Evolutionary conservation across 1,284 basidiomycete species (phyloP), one percentile per base, ranked within the genome.

Genomic region (Neolentinus lepideus): DNA sequence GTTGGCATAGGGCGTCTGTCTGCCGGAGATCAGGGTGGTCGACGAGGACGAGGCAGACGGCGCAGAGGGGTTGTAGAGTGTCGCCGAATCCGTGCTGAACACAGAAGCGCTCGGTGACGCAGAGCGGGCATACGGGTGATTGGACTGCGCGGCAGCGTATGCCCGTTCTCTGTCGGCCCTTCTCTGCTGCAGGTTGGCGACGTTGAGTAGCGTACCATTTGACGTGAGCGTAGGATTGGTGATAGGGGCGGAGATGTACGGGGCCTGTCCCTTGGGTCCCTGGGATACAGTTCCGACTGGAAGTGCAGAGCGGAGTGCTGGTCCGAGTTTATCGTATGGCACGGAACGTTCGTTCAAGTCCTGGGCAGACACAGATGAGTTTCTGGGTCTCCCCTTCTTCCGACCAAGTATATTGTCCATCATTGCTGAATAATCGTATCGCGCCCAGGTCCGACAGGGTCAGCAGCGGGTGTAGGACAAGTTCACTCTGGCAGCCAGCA

Each of bases 141-240:
- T 54, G 4, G 54, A 25, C 53, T 55, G 26, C 8, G 16, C 33
- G 16, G 9, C 9, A 36, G 62, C 72, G 59, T 80, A 78, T 21
- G 70, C 65, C 54, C 72, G 75, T 45, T 85, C 84, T 58, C 82
- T 72, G 51, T 85, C 84, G 27, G 69, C 66, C 62, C 72, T 78
- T 54, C 68, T 69, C 56, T 75, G 75, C 51, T 76, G 72, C 61
- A 80, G 69, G 21, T 74, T 72, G 63, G 75, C 80, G 56, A 78
- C 74, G 67, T 84, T 87, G 63, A 88, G 70, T 60, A 88, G 86
- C 12, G 84, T 84, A 51, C 88, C 88, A 63, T 78, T 74, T 55
- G 77, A 58, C 2, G 86, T 88, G 54, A 90, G 78, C 9, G 83
- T 81, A 12, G 88, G 88, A 64, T 90, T 90, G 16, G 88, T 88